Evolutionary conservation across 2,329 filamentous ascomycete species (phyloP).

Genomic region (Penicillium expansum): DNA sequence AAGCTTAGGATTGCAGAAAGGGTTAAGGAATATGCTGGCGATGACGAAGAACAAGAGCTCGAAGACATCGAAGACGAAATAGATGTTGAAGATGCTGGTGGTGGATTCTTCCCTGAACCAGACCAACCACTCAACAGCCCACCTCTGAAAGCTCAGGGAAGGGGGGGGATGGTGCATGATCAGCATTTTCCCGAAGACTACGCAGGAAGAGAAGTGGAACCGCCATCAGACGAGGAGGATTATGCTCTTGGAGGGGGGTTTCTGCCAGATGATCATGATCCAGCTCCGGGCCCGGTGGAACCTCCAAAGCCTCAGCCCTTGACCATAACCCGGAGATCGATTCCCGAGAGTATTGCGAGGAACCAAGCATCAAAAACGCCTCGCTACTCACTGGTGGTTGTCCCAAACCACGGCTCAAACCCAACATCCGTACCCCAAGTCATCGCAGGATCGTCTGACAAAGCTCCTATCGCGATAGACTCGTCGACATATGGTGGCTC

Average conservation of each 20-base stretch:
- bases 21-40: slow-evolving; percentile 58
- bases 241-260: slow-evolving; percentile 3
- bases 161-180: neutral
- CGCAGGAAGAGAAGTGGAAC: neutral
- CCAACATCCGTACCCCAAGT: neutral
- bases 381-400: slow-evolving; percentile 33
- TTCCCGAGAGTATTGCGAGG: neutral
- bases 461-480: slow-evolving; percentile 26
- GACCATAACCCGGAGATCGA: neutral
- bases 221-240: neutral
- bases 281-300: neutral
- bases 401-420: slow-evolving; percentile 18
- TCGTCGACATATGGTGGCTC: slow-evolving; percentile 27
- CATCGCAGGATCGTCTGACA: slow-evolving; percentile 18
- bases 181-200: neutral
- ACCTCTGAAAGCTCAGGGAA: neutral
- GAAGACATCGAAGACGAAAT: slow-evolving; percentile 40
- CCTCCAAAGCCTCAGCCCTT: neutral
- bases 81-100: slow-evolving; percentile 30
- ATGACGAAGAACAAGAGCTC: slow-evolving; percentile 37
- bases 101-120: slow-evolving; percentile 42
- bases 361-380: slow-evolving; percentile 5
- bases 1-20: slow-evolving; percentile 69
- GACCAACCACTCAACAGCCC: slow-evolving; percentile 15
- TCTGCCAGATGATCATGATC: slow-evolving; percentile 5